Base-by-base conservation (phyloP, 129 eudicot species). In the Tanacetum coccineum region DNA sequence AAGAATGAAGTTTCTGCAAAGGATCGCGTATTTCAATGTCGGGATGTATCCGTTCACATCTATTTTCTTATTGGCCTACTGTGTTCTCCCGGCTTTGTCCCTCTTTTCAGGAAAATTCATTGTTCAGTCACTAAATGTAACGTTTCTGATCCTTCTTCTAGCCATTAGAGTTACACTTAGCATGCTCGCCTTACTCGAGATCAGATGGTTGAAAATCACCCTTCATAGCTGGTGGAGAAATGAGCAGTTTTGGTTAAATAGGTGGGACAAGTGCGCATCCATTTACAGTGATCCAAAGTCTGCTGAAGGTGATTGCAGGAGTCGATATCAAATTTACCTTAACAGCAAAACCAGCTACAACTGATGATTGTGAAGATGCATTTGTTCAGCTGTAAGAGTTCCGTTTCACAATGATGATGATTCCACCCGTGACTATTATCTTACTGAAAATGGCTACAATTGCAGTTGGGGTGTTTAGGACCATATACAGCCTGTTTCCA, bases 231-330 rank as follows among this genome's bases (percentile, higher is more conserved):
- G 89, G 89, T 84, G 89, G 89, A 48, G 89, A 50, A 84, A 84
- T 63, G 89, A 84, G 80, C 89, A 84, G 53, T 84, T 84, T 21
- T 84, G 89, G 89, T 58, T 84, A 17, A n/a, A 84, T 84, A 20
- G 89, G 89, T 13, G 89, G 89, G 53, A 84, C 85, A 1, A 84
- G 89, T 51, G 89, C 85, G n/a, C 89, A 84, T 64, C 74, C 82
- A 4, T 85, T 84, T 3, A 85, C 89, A 22, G 89, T 84, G 70
- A 64, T 84, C 21, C 94, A 86, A 71, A 88, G 94, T 15, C 79
- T 86, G 9, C 75, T 86, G n/a, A 86, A 86, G 46, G 82, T 86
- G 13, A 63, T 86, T 7, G 94, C 94, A 9, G 94, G 88, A 15
- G 81, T 86, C 14, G 88, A 86, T 2, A 83, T 86, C 42, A 80